Base-by-base conservation (phyloP, 305 asterid genomes). In the Fraxinus xanthoxyloides region DNA sequence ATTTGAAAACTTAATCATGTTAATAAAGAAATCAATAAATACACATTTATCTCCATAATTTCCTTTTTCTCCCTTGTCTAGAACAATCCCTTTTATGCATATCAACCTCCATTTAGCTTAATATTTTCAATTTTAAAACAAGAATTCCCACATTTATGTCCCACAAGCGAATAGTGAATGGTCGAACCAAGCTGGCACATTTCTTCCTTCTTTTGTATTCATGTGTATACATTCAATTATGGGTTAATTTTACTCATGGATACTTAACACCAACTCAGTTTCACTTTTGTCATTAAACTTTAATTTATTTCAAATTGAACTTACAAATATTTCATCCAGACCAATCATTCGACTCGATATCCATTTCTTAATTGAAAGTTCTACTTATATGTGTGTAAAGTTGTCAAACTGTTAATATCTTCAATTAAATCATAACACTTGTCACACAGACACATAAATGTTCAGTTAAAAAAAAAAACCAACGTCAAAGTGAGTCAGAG, bases 141-240 rank as follows among this genome's bases (percentile, higher is more conserved):
- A 81, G 30, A 43, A 72, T 24, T 74, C 54, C 78, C 36, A 84
- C 51, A 51, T 72, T 82, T 81, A 24, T 21, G 9, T 79, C 28
- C 82, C 81, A 72, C 61, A n/a, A 70, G 10, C 59, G 78, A 84
- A 10, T 63, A 77, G 80, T 81, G 85, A 86, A 82, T 73, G 81
- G 87, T 87, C 83, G 89, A 85, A 87, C 86, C 87, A 89, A 88
- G 84, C 86, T 87, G 90, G 87, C 78, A 59, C 85, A 35, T 35
- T 43, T 63, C 5, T 13, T 78, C 73, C 87, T 82, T 79, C 83
- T 24, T 80, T 61, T 61, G 15, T 76, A 43, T 35, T 59, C 70
- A 59, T 3, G 30, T 61, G 72, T 23, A 24, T 7, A 23, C 15
- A 61, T 61, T 61, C 72, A 61, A 61, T 61, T 21, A 24, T 61